phyloP scores from a whole-genome alignment of 1,284 basidiomycete genomes.

The Singerocomus inundabilis region DNA sequence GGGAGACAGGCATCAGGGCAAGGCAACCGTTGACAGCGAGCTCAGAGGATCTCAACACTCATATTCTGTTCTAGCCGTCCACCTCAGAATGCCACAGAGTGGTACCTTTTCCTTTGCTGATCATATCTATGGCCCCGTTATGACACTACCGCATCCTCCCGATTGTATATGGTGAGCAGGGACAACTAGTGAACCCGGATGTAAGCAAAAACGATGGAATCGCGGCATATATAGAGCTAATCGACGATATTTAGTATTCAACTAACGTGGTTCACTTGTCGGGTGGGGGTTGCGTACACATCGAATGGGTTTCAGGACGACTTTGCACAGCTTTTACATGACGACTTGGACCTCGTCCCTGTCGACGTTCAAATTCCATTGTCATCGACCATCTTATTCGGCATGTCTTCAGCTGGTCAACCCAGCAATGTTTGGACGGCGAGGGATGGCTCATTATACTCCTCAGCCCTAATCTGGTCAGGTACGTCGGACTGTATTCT shows the following conservation, averaged over 20 bases:
- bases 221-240: slow-evolving; percentile 23
- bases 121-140: not conserved
- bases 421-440: not conserved
- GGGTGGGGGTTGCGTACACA: not conserved
- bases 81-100: not conserved
- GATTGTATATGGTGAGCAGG: slow-evolving; percentile 20
- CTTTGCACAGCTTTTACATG: slow-evolving; percentile 25
- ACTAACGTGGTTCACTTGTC: not conserved
- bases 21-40: slow-evolving; percentile 18
- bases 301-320: slow-evolving; percentile 11
- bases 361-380: not conserved
- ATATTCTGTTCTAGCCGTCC: slow-evolving; percentile 1
- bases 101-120: not conserved
- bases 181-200: not conserved
- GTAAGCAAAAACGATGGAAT: slow-evolving; percentile 13
- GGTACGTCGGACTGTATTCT: no score
- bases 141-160: slow-evolving; percentile 18
- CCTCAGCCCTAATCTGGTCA: not conserved
- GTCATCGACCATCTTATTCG: not conserved
- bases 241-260: slow-evolving; percentile 1
- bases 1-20: slow-evolving; percentile 26
- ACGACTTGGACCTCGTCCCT: slow-evolving; percentile 4
- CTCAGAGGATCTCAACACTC: slow-evolving; percentile 10
- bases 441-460: not conserved
- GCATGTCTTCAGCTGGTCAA: not conserved